phyloP scores from a whole-genome alignment of 352 stramenopile species.

The Pythium dissimile region DNA sequence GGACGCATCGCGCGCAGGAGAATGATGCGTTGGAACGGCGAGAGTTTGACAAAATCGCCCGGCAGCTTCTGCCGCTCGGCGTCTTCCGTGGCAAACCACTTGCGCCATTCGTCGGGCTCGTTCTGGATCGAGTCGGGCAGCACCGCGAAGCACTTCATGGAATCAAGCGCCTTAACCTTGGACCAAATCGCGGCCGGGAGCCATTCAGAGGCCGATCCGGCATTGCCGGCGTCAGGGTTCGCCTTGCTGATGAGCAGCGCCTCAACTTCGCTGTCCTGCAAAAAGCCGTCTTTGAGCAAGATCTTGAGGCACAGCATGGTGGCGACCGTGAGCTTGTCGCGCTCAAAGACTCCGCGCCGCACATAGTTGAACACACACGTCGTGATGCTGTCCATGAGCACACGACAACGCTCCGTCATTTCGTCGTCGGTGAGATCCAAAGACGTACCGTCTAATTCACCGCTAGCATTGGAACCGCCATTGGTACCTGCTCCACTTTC shows the following conservation, averaged over 20 bases:
- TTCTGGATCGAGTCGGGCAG: slow-evolving; percentile 95
- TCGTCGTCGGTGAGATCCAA: slow-evolving; percentile 89
- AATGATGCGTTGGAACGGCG: slow-evolving; percentile 82
- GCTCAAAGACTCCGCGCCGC: slow-evolving; percentile 92
- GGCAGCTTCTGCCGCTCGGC: slow-evolving; percentile 93
- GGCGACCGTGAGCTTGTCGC: slow-evolving; percentile 94
- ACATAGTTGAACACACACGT: slow-evolving; percentile 96
- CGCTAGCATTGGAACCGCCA: slow-evolving; percentile 8
- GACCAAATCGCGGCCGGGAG: slow-evolving; percentile 87
- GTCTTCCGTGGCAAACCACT: slow-evolving; percentile 96
- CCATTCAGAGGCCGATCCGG: slow-evolving; percentile 93
- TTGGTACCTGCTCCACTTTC: no score
- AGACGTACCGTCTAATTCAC: slow-evolving; percentile 24
- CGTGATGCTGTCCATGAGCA: slow-evolving; percentile 93
- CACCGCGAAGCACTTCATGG: slow-evolving; percentile 89
- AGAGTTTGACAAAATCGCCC: slow-evolving; percentile 88
- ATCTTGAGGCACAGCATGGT: slow-evolving; percentile 95
- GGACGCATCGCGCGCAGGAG: slow-evolving; percentile 91
- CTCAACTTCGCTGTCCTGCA: slow-evolving; percentile 88
- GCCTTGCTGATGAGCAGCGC: slow-evolving; percentile 88
- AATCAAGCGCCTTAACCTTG: slow-evolving; percentile 92
- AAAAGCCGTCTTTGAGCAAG: slow-evolving; percentile 83
- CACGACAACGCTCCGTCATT: slow-evolving; percentile 69
- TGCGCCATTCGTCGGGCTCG: slow-evolving; percentile 95
- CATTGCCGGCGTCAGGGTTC: slow-evolving; percentile 88